Base-by-base conservation (phyloP, 495 filamentous ascomycete species). In the Penicilliopsis zonata region DNA sequence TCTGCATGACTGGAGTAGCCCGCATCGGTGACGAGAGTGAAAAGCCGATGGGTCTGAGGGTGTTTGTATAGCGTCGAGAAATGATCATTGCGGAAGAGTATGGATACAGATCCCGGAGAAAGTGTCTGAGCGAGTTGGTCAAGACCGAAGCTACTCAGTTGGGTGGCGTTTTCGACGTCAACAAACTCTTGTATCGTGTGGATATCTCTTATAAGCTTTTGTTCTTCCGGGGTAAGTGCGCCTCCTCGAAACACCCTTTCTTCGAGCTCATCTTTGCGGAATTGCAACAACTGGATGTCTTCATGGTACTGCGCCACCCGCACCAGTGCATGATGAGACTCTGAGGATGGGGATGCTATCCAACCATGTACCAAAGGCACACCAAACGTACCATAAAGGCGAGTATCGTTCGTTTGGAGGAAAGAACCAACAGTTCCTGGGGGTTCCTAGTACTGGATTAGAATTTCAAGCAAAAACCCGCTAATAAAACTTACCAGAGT, bases 51-150 rank as follows among this genome's bases (percentile, higher is more conserved):
- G 0, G 80, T 79, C 18, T 72, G 61, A 0, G 86, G 85, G 39
- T 90, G 61, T 37, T 85, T 76, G 50, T 94, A 93, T 0, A 98
- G 49, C 0, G 90, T 96, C 18, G 80, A 80, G 48, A 98, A 98
- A 55, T 98, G 90, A 44, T 96, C 88, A 40, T 98, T 98, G 19
- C 90, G 74, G 61, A 98, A 98, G 2, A 96, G 55, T 30, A 98
- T 96, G 0, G 81, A 82, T 5, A 93, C 65, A 0, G 78, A 72
- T 2, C 84, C 85, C 1, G 84, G 80, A 9, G 62, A 55, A 28
- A 94, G 53, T 5, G 57, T 66, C 27, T 70, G 66, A 2, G 60
- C 61, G 9, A 98, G 72, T 3, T 78, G 70, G 4, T 77, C 65
- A 1, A 98, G 71, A 0, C 90, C 90, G 54, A 77, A 80, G 2